Conservation (phyloP, 345 rosid species). For the Odontarrhena argentea region DNA sequence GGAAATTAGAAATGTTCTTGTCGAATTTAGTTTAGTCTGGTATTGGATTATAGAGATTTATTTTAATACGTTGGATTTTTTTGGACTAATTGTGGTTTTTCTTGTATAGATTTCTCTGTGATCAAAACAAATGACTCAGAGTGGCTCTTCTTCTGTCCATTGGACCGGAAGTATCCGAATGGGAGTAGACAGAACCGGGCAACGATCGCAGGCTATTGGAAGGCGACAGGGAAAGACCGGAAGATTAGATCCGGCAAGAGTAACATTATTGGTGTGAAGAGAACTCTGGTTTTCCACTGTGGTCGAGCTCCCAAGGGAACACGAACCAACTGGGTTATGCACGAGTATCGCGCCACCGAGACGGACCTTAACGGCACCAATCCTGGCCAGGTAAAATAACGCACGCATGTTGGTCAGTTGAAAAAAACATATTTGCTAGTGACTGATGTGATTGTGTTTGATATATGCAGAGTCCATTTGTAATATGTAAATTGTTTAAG, state of each 20-base stretch:
- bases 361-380: slow-evolving; percentile 68
- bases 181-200: slow-evolving; percentile 86
- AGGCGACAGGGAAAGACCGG: slow-evolving; percentile 92
- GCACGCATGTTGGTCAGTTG: not conserved
- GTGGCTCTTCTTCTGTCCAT: slow-evolving; percentile 97
- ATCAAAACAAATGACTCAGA: slow-evolving; percentile 64
- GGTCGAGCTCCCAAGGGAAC: slow-evolving; percentile 85
- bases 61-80: no score
- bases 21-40: not conserved
- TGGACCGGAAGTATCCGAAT: slow-evolving; percentile 84
- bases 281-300: slow-evolving; percentile 77
- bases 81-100: not conserved
- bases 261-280: slow-evolving; percentile 77
- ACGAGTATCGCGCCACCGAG: slow-evolving; percentile 79
- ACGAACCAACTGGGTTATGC: slow-evolving; percentile 89
- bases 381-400: slow-evolving; percentile 74
- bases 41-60: not conserved
- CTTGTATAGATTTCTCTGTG: slow-evolving; percentile 60
- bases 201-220: slow-evolving; percentile 83
- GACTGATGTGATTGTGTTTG: slow-evolving; percentile 26
- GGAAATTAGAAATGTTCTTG: no score
- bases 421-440: not conserved
- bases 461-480: slow-evolving; percentile 60
- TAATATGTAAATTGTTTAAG: slow-evolving; percentile 68
- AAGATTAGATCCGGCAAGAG: slow-evolving; percentile 50